A percentile compares a stretch with the other conserved stretches of the same genome.
Conservation (phyloP, 2,329 filamentous ascomycete species). For the Fusarium verrucosum region DNA sequence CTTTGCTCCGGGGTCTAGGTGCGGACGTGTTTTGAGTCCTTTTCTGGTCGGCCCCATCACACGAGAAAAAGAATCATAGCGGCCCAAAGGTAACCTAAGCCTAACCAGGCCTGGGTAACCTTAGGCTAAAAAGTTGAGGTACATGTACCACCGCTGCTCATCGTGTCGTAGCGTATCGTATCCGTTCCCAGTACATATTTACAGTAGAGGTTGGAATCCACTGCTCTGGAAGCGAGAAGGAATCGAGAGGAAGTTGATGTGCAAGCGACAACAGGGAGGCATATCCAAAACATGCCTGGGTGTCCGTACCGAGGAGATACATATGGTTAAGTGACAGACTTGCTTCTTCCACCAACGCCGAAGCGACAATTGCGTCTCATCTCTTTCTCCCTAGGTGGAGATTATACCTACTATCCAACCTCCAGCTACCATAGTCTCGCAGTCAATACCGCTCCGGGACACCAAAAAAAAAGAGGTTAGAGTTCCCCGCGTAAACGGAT, state of each 20-base stretch:
- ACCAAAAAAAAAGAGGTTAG: not conserved
- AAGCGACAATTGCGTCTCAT: slow-evolving; percentile 2
- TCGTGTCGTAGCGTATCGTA: slow-evolving; percentile 13
- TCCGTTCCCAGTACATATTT: slow-evolving; percentile 31
- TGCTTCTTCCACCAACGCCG: slow-evolving; percentile 3
- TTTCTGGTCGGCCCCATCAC: slow-evolving; percentile 15
- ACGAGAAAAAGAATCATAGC: not conserved
- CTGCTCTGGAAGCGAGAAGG: slow-evolving; percentile 24
- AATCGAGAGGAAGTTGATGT: not conserved
- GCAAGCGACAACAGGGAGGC: slow-evolving; percentile 19
- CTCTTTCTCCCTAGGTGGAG: slow-evolving; percentile 9
- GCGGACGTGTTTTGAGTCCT: slow-evolving; percentile 3
- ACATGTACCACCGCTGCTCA: too few relatives aligned
- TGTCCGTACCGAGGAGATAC: not conserved
- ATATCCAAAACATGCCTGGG: not conserved
- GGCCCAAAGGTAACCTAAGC: slow-evolving; percentile 8
- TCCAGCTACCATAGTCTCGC: slow-evolving; percentile 3
- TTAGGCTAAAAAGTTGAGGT: slow-evolving; percentile 16
- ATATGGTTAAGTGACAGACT: not conserved
- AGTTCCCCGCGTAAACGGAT: slow-evolving; percentile 18
- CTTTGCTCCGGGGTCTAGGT: slow-evolving; percentile 19
- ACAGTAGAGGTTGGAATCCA: slow-evolving; percentile 26
- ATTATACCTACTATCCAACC: not conserved
- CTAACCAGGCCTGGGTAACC: slow-evolving; percentile 3
- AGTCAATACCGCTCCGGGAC: not conserved